Evolutionary conservation across 2,329 filamentous ascomycete genomes (phyloP), one percentile per base, ranked within the genome.

Genomic region (Dactylellina drechsleri): DNA sequence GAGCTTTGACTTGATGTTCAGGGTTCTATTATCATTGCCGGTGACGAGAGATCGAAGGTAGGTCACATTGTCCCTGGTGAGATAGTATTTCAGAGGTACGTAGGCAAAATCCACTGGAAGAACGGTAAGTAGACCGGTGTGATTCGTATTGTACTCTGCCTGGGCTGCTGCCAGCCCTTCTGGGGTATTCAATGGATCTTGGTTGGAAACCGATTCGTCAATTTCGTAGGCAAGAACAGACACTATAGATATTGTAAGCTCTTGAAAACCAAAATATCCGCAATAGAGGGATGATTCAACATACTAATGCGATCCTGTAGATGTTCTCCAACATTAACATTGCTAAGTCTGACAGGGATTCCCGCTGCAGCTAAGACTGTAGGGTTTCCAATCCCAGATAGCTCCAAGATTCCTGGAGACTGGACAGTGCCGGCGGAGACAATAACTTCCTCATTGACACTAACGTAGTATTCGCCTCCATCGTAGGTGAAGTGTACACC

Each of bases 361-460:
- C 82, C 82, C 1, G 82, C 83, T 0, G 80, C 79, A 5, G 81
- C 76, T 2, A 87, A 81, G 7, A 85, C 77, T 0, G 81, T 78
- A 2, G 82, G 81, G 50, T 83, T 82, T 6, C 88, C 88, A 45
- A 90, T 84, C 0, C 88, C 88, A 0, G 87, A 89, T 0, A 89
- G 81, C 76, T 90, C 88, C 16, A 86, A 84, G 13, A 88, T 82
- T 80, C 86, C 87, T 4, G 85, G 88, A 13, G 86, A 88, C 79
- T 85, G 84, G 50, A 86, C 82, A 28, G 83, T 85, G 0, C 89
- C 89, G 0, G 87, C 87, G 3, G 85, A 85, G 2, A 91, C 80
- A 45, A 91, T 84, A 12, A 89, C 83, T 77, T 90, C 88, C 57
- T 80, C 76, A 78, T 82, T 4, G 77, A 82, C 70, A n/a, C 62